A percentile compares a stretch with the other conserved stretches of the same genome.
These are phyloP conservation scores for Botryococcus braunii DNA, from an alignment of 163 green algal genomes.

Conservation along the genomic window DNA sequence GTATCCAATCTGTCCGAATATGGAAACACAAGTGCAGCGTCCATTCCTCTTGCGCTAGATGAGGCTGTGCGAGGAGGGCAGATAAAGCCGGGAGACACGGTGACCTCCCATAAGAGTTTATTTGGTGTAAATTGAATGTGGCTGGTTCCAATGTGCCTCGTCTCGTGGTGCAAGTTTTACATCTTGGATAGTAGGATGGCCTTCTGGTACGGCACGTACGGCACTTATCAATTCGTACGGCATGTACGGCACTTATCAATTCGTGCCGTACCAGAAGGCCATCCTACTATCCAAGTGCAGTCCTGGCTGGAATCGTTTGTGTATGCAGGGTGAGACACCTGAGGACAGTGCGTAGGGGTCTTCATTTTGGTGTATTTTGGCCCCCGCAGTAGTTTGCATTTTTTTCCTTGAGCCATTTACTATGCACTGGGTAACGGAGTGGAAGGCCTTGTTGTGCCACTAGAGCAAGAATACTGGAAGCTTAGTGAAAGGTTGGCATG, in stretches of 20 bases:
- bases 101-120: constrained; percentile 7
- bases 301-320: too few species aligned
- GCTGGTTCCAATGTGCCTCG: background rate
- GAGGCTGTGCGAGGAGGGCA: constrained; percentile 76
- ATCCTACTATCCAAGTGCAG: too few species aligned
- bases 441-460: too few species aligned
- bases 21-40: constrained; percentile 94
- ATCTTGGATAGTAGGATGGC: background rate
- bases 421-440: too few species aligned
- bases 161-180: background rate
- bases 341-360: too few species aligned
- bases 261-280: too few species aligned
- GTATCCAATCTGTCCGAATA: constrained; percentile 93
- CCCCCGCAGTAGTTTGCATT: too few species aligned
- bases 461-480: too few species aligned
- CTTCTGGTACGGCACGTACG: background rate
- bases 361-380: too few species aligned
- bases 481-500: too few species aligned
- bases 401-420: too few species aligned
- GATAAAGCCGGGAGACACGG: constrained; percentile 72
- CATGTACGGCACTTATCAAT: background rate
- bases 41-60: constrained; percentile 90
- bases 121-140: background rate
- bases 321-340: too few species aligned
- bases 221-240: background rate